Evolutionary conservation across 2,329 filamentous ascomycete genomes (phyloP), one percentile per base, ranked within the genome.

Genomic region (Periconia macrospinosa): DNA sequence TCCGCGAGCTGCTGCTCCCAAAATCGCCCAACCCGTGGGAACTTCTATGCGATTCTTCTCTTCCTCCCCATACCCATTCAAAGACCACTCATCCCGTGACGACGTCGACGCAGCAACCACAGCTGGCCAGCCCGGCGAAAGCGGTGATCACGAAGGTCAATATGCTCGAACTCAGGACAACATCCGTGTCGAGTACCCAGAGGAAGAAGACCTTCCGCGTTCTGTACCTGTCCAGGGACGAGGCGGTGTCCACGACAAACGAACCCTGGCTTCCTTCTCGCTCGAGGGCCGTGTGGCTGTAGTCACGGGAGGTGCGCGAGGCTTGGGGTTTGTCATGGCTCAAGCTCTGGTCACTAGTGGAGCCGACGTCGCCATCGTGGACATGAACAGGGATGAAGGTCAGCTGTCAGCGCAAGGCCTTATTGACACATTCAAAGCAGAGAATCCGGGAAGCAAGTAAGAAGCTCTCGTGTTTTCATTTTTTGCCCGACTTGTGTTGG

Each of bases 371-470:
- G 93, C 93, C 41, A 90, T 97, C 74, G 91, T 97, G 41, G 93
- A 97, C 73, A 80, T 97, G 78, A 96, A 97, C 78, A 89, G 90
- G 79, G 89, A 93, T 41, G 91, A 96, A 76, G 93, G 90, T 10
- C 81, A 88, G 69, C 85, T 85, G 65, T 90, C 94, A 71, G 91
- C 91, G 15, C 71, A 85, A 61, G 83, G 85, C 57, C 81, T 97
- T 30, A 81, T 93, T 60, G 83, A 90, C 30, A 83, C 87, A 23
- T 96, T 95, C 80, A 82, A 84, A 67, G 83, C 84, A 57, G 90
- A 94, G 70, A 92, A 96, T 71, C 91, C 92, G 14, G 86, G 86
- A 49, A 82, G 89, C 19, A 82, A 82, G 86, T 90, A 76, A 62
- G 58, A n/a, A 8, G 18, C 11, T 15, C 13, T 79, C 33, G 8